Conservation (phyloP, 768 basidiomycete species). For the Boletus huronensis region DNA sequence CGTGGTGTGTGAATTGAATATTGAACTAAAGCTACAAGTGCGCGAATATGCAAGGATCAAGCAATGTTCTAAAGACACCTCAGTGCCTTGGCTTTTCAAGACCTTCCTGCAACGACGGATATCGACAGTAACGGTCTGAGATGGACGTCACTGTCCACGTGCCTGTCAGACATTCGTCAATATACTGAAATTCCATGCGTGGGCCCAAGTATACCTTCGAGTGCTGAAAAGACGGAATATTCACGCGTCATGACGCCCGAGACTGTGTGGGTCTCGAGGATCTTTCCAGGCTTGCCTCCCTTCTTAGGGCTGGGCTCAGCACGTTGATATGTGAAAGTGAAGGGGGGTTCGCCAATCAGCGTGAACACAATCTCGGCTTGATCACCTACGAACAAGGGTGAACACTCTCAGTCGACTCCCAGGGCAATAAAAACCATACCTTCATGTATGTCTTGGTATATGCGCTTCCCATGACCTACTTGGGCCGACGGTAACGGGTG, state of each 20-base stretch:
- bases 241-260: slow-evolving; percentile 68
- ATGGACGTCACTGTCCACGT: slow-evolving; percentile 94
- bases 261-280: slow-evolving; percentile 91
- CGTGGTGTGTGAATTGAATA: slow-evolving; percentile 3
- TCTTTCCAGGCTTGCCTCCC: slow-evolving; percentile 65
- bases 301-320: slow-evolving; percentile 68
- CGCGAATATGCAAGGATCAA: slow-evolving; percentile 17
- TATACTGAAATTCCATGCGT: not conserved
- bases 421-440: slow-evolving; percentile 39
- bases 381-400: slow-evolving; percentile 51
- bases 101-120: slow-evolving; percentile 66
- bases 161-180: slow-evolving; percentile 41
- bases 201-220: slow-evolving; percentile 65
- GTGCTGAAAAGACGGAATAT: slow-evolving; percentile 89
- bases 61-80: slow-evolving; percentile 8
- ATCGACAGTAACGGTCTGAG: slow-evolving; percentile 85
- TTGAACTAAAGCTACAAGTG: slow-evolving; percentile 26
- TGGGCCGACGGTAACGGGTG: slow-evolving; percentile 86
- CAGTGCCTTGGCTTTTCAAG: slow-evolving; percentile 34
- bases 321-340: slow-evolving; percentile 93
- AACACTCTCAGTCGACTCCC: not conserved
- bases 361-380: slow-evolving; percentile 93
- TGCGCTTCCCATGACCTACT: slow-evolving; percentile 79
- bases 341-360: slow-evolving; percentile 88
- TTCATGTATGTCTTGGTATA: slow-evolving; percentile 86